phyloP scores from a whole-genome alignment of 768 basidiomycete species.

The Serpula lacrymans region DNA sequence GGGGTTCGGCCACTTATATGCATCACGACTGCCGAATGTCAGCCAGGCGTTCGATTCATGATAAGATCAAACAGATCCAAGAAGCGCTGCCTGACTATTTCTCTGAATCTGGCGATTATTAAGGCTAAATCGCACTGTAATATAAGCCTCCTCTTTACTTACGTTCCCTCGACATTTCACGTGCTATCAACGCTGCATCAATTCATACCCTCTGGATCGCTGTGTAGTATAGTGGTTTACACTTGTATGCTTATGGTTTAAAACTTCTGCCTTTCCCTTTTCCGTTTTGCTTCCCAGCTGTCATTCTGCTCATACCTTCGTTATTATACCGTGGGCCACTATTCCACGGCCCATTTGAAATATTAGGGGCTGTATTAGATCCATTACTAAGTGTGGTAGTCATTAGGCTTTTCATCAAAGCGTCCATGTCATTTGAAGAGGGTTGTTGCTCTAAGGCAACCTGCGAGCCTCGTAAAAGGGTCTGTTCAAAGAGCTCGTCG shows the following conservation, averaged over 20 bases:
- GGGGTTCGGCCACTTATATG: constrained; percentile 76
- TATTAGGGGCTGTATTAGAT: constrained; percentile 6
- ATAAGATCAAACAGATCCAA: constrained; percentile 53
- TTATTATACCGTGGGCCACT: constrained; percentile 1
- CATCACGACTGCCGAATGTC: constrained; percentile 66
- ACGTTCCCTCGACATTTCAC: too few species aligned
- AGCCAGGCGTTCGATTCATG: constrained; percentile 55
- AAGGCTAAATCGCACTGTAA: too few species aligned
- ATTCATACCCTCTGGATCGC: too few species aligned
- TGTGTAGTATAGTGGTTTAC: not conserved
- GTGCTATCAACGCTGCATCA: not conserved
- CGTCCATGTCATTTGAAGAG: constrained; percentile 35
- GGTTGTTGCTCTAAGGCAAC: constrained; percentile 33
- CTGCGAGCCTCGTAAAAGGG: constrained; percentile 32
- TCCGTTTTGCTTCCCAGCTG: constrained; percentile 16
- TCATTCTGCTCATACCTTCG: constrained; percentile 13
- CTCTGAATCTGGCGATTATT: constrained; percentile 32
- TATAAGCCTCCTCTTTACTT: too few species aligned
- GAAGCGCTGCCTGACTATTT: constrained; percentile 66
- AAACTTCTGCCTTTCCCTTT: constrained; percentile 17
- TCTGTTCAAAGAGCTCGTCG: constrained; percentile 40
- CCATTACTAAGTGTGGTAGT: constrained; percentile 11
- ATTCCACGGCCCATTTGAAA: constrained; percentile 30
- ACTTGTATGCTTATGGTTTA: constrained; percentile 7
- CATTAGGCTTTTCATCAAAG: constrained; percentile 41